A percentile compares a stretch with the other conserved stretches of the same genome.
These are phyloP conservation scores for Sarocladium kiliense DNA, from an alignment of 2,329 filamentous ascomycete genomes.

Conservation along the genomic window DNA sequence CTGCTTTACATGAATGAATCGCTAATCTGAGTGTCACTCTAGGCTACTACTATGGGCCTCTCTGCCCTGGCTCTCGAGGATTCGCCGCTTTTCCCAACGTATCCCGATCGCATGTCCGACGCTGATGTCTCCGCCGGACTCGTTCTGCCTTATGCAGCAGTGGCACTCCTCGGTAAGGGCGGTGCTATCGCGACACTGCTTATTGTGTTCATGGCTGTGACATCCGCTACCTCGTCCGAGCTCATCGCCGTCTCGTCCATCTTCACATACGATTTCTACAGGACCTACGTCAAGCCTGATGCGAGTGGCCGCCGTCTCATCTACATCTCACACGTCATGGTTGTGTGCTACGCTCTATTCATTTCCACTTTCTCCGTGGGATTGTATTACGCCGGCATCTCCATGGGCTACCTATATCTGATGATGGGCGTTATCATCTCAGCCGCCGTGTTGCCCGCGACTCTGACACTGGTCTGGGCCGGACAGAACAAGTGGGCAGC, in stretches of 20 bases:
- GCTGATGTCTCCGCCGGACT: conserved; percentile 73
- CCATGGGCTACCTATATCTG: conserved; percentile 78
- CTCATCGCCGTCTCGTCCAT: conserved; percentile 85
- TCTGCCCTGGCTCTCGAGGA: conserved; percentile 70
- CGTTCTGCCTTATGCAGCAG: conserved; percentile 74
- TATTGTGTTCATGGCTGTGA: conserved; percentile 86
- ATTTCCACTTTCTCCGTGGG: conserved; percentile 74
- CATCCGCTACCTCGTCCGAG: conserved; percentile 75
- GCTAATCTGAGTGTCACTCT: too few species aligned
- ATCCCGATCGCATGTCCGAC: conserved; percentile 59
- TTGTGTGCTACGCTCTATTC: conserved; percentile 75
- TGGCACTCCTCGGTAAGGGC: conserved; percentile 72
- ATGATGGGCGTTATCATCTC: conserved; percentile 85
- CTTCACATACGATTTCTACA: conserved; percentile 81
- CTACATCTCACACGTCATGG: conserved; percentile 70
- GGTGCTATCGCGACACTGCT: conserved; percentile 73
- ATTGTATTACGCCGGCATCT: conserved; percentile 63
- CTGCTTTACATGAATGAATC: too few species aligned
- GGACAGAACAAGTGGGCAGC: conserved; percentile 67
- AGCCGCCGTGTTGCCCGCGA: conserved; percentile 70
- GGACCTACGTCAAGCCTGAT: conserved; percentile 75
- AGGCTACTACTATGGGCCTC: conserved; percentile 78
- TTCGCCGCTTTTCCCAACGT: conserved; percentile 65
- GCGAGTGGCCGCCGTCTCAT: conserved; percentile 77
- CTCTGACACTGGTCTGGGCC: conserved; percentile 71